Conservation (phyloP, 805 yeast species). For the Myxozyma monticola region DNA sequence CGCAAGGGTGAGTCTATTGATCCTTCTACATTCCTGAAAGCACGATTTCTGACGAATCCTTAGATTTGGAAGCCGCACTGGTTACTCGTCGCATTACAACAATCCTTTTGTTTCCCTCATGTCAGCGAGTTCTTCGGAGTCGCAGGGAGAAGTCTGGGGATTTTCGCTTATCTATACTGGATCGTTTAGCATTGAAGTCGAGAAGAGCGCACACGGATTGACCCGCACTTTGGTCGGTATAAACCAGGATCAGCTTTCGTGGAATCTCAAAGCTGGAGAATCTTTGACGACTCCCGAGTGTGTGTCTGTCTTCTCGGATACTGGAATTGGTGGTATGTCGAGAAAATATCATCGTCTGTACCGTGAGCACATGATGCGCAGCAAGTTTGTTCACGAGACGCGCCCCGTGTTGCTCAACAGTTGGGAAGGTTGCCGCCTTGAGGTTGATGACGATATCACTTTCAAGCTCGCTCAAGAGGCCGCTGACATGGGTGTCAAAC, state of each 20-base stretch:
- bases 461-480: slow-evolving; percentile 1
- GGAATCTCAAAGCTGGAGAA: neutral
- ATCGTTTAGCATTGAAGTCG: neutral
- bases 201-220: slow-evolving; percentile 1
- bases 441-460: neutral
- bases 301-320: neutral
- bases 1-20: neutral
- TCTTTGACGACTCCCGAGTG: slow-evolving; percentile 2
- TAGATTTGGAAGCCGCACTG: slow-evolving; percentile 1
- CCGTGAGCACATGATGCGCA: neutral
- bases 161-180: slow-evolving; percentile 3
- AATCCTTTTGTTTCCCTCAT: slow-evolving; percentile 1
- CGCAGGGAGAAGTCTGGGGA: slow-evolving; percentile 4
- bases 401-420: slow-evolving; percentile 5
- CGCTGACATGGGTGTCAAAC: neutral
- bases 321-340: slow-evolving; percentile 1
- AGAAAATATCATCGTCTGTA: slow-evolving; percentile 2
- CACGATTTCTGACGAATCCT: too few species aligned
- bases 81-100: slow-evolving; percentile 2
- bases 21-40: too few species aligned
- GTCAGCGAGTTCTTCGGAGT: neutral
- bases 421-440: slow-evolving; percentile 1
- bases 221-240: neutral
- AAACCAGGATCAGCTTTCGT: neutral
- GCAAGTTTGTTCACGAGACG: neutral